A percentile compares a stretch with the other conserved stretches of the same genome.
Evolutionary conservation across 2,329 filamentous ascomycete genomes (phyloP).

Genomic region (Didymella glomerata): DNA sequence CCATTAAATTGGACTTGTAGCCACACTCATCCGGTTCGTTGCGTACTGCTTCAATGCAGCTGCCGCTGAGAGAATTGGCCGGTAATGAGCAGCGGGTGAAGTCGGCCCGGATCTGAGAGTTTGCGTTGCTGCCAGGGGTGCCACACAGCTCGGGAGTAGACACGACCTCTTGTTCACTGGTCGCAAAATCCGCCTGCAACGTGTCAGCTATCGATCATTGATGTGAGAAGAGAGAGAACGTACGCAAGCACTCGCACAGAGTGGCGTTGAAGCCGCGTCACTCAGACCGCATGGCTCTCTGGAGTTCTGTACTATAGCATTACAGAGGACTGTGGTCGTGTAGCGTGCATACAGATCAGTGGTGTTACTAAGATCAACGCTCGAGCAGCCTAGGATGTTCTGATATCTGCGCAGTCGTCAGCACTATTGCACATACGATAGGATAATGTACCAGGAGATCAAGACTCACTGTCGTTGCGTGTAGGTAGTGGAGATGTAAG

Average conservation of each 20-base stretch:
- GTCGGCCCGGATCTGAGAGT: conserved; percentile 84
- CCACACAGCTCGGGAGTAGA: conserved; percentile 78
- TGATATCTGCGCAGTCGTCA: conserved; percentile 72
- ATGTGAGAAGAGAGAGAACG: conserved; percentile 40
- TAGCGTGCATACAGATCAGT: conserved; percentile 89
- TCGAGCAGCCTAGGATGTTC: conserved; percentile 79
- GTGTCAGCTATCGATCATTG: conserved; percentile 36
- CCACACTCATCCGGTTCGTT: conserved; percentile 93
- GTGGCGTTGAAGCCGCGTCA: conserved; percentile 70
- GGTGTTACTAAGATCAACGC: conserved; percentile 79
- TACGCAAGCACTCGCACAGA: conserved; percentile 91
- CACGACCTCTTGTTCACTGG: conserved; percentile 86
- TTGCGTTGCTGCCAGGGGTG: conserved; percentile 69
- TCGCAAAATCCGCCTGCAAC: conserved; percentile 76
- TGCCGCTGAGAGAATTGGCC: conserved; percentile 75
- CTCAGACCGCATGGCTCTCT: conserved; percentile 72
- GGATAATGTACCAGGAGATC: neutral
- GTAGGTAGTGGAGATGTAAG: conserved; percentile 79
- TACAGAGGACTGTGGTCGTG: conserved; percentile 91
- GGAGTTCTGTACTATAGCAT: conserved; percentile 91
- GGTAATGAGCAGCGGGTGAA: conserved; percentile 90
- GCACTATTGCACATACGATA: conserved; percentile 26
- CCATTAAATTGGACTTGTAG: conserved; percentile 73
- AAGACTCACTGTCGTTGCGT: conserved; percentile 75
- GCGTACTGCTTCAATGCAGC: conserved; percentile 76